Evolutionary conservation across 352 stramenopile genomes (phyloP).

Genomic region (Pythium chondricola): DNA sequence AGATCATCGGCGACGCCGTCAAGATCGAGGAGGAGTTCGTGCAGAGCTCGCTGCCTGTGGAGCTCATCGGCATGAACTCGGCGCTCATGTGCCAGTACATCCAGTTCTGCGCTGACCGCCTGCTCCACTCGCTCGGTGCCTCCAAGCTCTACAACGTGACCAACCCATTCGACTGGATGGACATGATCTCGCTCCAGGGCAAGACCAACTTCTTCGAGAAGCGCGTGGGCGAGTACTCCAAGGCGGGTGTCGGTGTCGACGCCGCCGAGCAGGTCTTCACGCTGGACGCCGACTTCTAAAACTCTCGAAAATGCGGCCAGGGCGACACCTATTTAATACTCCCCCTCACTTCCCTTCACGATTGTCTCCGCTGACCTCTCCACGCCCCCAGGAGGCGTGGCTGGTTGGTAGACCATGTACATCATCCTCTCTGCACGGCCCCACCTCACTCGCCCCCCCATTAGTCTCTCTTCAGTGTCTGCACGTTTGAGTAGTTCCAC

Average conservation of each 20-base stretch:
- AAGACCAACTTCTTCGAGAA: constrained; percentile 99
- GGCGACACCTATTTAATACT: constrained; percentile 22
- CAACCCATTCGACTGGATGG: constrained; percentile 99
- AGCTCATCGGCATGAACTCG: constrained; percentile 99
- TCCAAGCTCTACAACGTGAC: constrained; percentile 90
- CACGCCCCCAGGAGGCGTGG: neutral
- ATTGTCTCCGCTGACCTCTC: neutral
- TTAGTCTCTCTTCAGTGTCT: too few relatives aligned
- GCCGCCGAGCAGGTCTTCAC: constrained; percentile 89
- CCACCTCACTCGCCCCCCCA: too few relatives aligned
- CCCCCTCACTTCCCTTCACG: neutral
- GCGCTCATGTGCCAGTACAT: constrained; percentile 98
- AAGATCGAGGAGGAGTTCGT: constrained; percentile 98
- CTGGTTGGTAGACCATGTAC: too few relatives aligned
- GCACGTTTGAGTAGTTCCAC: too few relatives aligned
- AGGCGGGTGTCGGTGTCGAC: constrained; percentile 92
- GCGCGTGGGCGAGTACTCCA: constrained; percentile 98
- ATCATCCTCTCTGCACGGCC: too few relatives aligned
- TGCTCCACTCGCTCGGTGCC: constrained; percentile 91
- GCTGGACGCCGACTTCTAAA: constrained; percentile 92
- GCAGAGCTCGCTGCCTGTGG: constrained; percentile 93
- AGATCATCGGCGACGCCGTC: constrained; percentile 96
- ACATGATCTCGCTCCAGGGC: constrained; percentile 98
- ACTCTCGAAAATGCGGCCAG: too few relatives aligned
- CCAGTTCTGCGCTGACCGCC: constrained; percentile 96